Percentiles rank a stretch among this genome's conserved stretches.
These are phyloP conservation scores for Pseudomonodictys pantanalensis DNA, from an alignment of 495 filamentous ascomycete species.

Conservation along the genomic window DNA sequence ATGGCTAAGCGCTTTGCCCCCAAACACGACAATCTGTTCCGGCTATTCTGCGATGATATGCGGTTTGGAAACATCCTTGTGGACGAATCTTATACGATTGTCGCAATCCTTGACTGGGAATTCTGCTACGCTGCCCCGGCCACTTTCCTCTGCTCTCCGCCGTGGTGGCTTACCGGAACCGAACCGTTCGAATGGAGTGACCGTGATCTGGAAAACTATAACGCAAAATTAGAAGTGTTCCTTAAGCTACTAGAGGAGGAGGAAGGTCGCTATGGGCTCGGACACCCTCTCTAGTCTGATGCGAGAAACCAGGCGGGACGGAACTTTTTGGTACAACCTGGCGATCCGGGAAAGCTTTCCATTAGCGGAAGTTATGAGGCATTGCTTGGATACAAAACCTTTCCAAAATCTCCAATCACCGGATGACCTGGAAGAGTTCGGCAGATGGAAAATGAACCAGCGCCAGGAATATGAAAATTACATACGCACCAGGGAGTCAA, in stretches of 20 bases:
- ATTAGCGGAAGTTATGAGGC: neutral
- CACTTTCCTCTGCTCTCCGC: neutral
- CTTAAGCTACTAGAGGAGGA: neutral
- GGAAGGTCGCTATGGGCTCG: neutral
- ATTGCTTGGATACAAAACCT: neutral
- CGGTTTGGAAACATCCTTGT: constrained; percentile 10
- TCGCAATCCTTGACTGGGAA: constrained; percentile 12
- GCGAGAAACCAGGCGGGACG: neutral
- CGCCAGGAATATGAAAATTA: neutral
- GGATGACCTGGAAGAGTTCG: neutral
- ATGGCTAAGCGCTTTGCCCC: neutral
- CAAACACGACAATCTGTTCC: neutral
- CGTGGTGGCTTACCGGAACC: constrained; percentile 9
- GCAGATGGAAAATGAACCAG: neutral
- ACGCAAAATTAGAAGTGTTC: neutral
- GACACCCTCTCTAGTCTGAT: neutral
- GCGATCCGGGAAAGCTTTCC: neutral
- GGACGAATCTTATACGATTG: constrained; percentile 2
- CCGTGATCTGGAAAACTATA: neutral
- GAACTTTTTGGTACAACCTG: neutral
- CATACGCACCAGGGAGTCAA: neutral
- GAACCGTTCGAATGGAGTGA: neutral
- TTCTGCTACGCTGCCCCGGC: constrained; percentile 10
- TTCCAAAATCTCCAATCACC: constrained; percentile 1
- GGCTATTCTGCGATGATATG: constrained; percentile 7